phyloP scores from a whole-genome alignment of 192 early-diverging fungal genomes.

The Phycomyces nitens region DNA sequence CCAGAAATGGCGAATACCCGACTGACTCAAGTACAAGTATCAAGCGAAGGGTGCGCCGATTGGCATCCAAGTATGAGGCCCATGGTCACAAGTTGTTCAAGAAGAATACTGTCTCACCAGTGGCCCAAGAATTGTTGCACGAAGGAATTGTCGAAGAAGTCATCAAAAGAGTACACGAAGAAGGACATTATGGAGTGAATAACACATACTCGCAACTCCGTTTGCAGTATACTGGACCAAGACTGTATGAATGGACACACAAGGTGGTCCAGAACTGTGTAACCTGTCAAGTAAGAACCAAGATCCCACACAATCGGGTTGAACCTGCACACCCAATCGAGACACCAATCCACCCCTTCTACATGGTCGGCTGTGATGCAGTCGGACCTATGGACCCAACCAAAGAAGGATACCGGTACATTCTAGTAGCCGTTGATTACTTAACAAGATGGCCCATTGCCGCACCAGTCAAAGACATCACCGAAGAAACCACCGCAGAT shows the following conservation, averaged over 20 bases:
- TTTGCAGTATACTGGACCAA: neutral
- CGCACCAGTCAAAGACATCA: too few species aligned
- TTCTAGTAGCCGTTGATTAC: neutral
- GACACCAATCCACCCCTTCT: neutral
- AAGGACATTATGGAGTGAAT: constrained; percentile 4
- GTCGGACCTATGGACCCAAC: neutral
- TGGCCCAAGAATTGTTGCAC: constrained; percentile 3
- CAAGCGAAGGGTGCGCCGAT: too few species aligned
- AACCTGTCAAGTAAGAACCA: neutral
- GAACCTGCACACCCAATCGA: neutral
- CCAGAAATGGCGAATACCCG: too few species aligned
- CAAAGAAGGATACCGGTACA: neutral
- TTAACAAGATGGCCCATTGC: neutral
- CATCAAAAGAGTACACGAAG: neutral
- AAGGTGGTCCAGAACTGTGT: neutral
- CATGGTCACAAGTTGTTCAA: too few species aligned
- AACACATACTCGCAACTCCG: neutral
- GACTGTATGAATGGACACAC: neutral
- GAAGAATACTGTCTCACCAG: neutral
- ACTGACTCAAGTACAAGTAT: too few species aligned
- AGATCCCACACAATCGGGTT: too few species aligned
- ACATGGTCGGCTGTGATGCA: neutral
- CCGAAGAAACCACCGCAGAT: neutral
- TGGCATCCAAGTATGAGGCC: too few species aligned
- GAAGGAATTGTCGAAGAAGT: neutral